Conservation (phyloP, 1,284 basidiomycete genomes). For the Omphalotus olearius region DNA sequence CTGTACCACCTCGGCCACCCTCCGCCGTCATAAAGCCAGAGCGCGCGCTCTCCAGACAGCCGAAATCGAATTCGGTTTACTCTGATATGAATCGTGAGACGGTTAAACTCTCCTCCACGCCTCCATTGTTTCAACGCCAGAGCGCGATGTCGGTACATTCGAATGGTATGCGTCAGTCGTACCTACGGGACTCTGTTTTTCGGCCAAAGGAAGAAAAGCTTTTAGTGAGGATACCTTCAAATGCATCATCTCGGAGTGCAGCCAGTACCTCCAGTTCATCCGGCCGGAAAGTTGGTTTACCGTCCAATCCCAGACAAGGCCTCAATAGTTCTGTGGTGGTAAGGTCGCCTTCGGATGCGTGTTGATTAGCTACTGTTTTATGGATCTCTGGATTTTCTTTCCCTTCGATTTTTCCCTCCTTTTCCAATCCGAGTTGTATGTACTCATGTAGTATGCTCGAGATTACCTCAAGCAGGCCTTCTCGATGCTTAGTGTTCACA, state of each 20-base stretch:
- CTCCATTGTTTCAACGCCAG: conserved; percentile 5
- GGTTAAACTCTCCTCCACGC: conserved; percentile 16
- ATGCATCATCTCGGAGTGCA: background rate
- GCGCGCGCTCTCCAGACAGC: background rate
- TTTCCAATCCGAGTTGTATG: no score
- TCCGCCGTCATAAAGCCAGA: background rate
- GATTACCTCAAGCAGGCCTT: no score
- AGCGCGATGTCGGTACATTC: background rate
- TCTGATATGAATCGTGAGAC: conserved; percentile 14
- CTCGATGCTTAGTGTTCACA: no score
- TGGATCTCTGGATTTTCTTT: no score
- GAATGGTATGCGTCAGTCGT: no score
- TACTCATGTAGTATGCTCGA: no score
- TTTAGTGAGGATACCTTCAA: background rate
- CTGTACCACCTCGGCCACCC: background rate
- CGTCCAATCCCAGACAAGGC: background rate
- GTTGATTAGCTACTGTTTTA: no score
- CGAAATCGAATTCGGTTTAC: conserved; percentile 12
- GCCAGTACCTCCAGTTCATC: background rate
- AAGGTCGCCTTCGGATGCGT: no score
- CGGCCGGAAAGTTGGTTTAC: background rate
- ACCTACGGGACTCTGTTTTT: background rate
- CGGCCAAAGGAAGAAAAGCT: background rate
- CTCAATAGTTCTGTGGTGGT: no score
- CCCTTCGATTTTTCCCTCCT: no score